Percentiles rank a stretch among this genome's conserved stretches.
Evolutionary conservation across 2,329 filamentous ascomycete species (phyloP).

Genomic region (Fusarium avenaceum): DNA sequence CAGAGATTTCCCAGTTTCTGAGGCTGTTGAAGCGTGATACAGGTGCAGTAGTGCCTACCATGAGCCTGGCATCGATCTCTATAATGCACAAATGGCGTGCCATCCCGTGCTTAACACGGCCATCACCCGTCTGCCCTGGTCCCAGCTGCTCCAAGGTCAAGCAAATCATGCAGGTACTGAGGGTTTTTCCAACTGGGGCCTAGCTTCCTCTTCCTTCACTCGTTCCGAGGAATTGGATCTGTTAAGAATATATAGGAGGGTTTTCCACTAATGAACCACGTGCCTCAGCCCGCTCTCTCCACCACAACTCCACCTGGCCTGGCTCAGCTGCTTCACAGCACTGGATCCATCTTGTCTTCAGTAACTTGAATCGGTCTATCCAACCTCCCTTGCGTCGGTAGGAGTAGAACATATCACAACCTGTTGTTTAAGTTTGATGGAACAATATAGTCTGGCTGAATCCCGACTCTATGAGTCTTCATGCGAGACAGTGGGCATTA

Average conservation of each 20-base stretch:
- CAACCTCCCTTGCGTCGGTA: too few relatives aligned
- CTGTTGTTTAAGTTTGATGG: too few relatives aligned
- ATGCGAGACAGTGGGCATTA: too few relatives aligned
- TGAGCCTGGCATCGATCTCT: slow-evolving; percentile 21
- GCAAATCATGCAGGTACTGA: slow-evolving; percentile 44
- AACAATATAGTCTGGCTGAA: too few relatives aligned
- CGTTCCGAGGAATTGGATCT: neutral
- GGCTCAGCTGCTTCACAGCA: slow-evolving; percentile 3
- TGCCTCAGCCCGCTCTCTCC: slow-evolving; percentile 9
- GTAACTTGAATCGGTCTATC: neutral
- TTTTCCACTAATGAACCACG: neutral
- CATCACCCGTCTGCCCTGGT: slow-evolving; percentile 40
- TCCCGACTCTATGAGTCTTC: too few relatives aligned
- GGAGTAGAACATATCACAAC: too few relatives aligned
- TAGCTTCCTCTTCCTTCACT: neutral
- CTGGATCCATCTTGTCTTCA: neutral
- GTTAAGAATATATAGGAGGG: neutral
- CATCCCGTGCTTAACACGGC: slow-evolving; percentile 37
- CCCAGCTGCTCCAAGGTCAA: slow-evolving; percentile 34
- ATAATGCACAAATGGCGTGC: slow-evolving; percentile 44
- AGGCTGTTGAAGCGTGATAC: neutral
- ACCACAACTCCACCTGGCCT: slow-evolving; percentile 12
- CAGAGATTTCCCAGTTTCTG: neutral
- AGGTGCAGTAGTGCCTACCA: neutral
- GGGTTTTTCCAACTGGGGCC: slow-evolving; percentile 14